phyloP scores from a whole-genome alignment of 176 grass and related monocot species.

The Lolium rigidum region DNA sequence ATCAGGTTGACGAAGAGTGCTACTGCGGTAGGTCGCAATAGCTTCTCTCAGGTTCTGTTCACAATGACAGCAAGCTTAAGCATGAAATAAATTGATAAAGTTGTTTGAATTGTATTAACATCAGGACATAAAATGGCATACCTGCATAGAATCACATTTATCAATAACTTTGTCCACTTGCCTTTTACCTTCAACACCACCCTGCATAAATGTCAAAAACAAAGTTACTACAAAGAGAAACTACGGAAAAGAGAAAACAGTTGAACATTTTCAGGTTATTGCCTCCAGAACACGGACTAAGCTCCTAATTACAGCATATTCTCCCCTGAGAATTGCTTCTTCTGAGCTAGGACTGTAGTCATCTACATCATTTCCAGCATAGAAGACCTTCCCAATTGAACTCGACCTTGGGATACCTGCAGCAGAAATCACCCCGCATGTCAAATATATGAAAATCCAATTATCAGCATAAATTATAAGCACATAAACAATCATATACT shows the following conservation, averaged over 20 bases:
- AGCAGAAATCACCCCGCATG: slow-evolving; percentile 1
- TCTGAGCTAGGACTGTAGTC: slow-evolving; percentile 86
- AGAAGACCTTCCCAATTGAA: slow-evolving; percentile 92
- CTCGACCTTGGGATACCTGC: slow-evolving; percentile 87
- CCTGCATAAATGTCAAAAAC: slow-evolving; percentile 56
- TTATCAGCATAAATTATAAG: slow-evolving; percentile 37
- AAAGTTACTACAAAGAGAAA: slow-evolving; percentile 35
- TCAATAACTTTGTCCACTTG: slow-evolving; percentile 99
- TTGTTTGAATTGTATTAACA: slow-evolving; percentile 29
- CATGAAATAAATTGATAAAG: slow-evolving; percentile 37
- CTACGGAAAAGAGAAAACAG: slow-evolving; percentile 18
- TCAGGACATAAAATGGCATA: slow-evolving; percentile 47
- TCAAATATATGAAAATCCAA: slow-evolving; percentile 35
- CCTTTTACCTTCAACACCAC: slow-evolving; percentile 94
- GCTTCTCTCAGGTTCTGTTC: slow-evolving; percentile 95
- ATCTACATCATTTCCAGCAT: slow-evolving; percentile 71
- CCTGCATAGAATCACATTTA: slow-evolving; percentile 99
- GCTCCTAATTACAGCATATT: slow-evolving; percentile 96
- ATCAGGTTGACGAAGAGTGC: slow-evolving; percentile 95
- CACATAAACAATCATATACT: slow-evolving; percentile 20
- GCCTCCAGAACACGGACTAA: slow-evolving; percentile 96
- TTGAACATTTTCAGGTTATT: slow-evolving; percentile 45
- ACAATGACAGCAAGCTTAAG: slow-evolving; percentile 38
- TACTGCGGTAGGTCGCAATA: slow-evolving; percentile 94
- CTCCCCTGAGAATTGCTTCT: slow-evolving; percentile 88